Evolutionary conservation across 2,329 filamentous ascomycete genomes (phyloP).

Genomic region (Fusarium odoratissimum): DNA sequence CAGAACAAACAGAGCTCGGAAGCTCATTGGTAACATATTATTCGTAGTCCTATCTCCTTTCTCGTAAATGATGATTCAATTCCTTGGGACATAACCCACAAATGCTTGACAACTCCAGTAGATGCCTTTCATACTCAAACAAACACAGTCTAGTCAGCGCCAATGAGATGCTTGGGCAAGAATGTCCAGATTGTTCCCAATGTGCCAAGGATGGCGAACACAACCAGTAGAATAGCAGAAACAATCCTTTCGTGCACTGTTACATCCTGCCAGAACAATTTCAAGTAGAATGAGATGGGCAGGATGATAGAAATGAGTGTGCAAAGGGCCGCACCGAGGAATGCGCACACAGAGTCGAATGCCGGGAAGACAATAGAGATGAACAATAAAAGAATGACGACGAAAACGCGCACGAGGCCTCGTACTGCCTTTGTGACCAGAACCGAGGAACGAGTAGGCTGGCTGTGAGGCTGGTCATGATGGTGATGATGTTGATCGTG

Average conservation of each 20-base stretch:
- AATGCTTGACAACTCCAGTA: conserved; percentile 18
- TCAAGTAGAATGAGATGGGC: conserved; percentile 88
- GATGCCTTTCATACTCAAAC: conserved; percentile 10
- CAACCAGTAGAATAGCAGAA: conserved; percentile 75
- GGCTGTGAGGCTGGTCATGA: conserved; percentile 45
- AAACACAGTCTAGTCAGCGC: conserved; percentile 54
- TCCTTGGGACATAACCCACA: not conserved
- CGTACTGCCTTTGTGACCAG: conserved; percentile 62
- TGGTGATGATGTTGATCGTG: conserved; percentile 60
- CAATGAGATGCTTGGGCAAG: conserved; percentile 80
- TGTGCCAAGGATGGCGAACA: conserved; percentile 76
- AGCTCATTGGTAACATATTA: conserved; percentile 8
- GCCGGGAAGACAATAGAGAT: conserved; percentile 78
- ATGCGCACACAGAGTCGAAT: conserved; percentile 91
- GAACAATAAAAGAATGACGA: conserved; percentile 77
- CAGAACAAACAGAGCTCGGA: not conserved
- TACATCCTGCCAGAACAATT: conserved; percentile 84
- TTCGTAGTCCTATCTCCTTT: conserved; percentile 14
- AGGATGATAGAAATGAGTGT: conserved; percentile 95
- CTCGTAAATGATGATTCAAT: not conserved
- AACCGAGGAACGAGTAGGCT: conserved; percentile 50
- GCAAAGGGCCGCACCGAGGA: conserved; percentile 89
- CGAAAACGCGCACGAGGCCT: conserved; percentile 72
- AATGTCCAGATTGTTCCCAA: conserved; percentile 90
- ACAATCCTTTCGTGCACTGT: conserved; percentile 69